Evolutionary conservation across 352 stramenopile species (phyloP).

Genomic region (Globisporangium cederbergense): DNA sequence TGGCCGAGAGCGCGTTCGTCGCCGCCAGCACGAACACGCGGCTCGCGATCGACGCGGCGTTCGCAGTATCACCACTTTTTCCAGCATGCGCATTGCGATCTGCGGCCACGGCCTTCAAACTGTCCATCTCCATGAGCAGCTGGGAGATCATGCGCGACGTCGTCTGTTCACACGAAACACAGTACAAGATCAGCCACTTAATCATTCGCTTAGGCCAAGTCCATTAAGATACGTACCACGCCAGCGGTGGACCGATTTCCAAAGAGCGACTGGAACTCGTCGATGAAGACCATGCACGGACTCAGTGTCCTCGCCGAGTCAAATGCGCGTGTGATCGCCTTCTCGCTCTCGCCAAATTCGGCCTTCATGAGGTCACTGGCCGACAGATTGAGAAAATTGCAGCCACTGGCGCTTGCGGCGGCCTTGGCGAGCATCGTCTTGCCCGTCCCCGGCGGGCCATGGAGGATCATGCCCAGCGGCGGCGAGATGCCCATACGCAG

Average conservation of each 20-base stretch:
- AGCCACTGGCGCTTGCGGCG: constrained; percentile 67
- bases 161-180: constrained; percentile 29
- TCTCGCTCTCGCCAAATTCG: constrained; percentile 84
- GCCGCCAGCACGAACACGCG: constrained; percentile 80
- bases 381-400: constrained; percentile 79
- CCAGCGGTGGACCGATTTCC: constrained; percentile 70
- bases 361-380: constrained; percentile 79
- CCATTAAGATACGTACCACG: constrained; percentile 19
- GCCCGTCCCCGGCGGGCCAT: constrained; percentile 77
- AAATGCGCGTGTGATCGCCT: constrained; percentile 69
- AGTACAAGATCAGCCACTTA: background rate
- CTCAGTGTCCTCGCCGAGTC: constrained; percentile 66
- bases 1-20: constrained; percentile 71
- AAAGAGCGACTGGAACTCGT: constrained; percentile 87
- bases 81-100: constrained; percentile 27
- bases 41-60: constrained; percentile 23
- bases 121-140: constrained; percentile 79
- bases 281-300: constrained; percentile 86
- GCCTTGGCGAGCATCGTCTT: constrained; percentile 88
- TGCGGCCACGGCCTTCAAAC: constrained; percentile 50
- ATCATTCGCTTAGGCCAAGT: no score
- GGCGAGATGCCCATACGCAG: constrained; percentile 76
- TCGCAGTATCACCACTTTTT: constrained; percentile 1
- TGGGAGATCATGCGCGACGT: constrained; percentile 86
- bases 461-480: constrained; percentile 69